Percentiles rank a stretch among this genome's conserved stretches.
phyloP scores from a whole-genome alignment of 257 asterid species.

The Marsdenia floribunda region DNA sequence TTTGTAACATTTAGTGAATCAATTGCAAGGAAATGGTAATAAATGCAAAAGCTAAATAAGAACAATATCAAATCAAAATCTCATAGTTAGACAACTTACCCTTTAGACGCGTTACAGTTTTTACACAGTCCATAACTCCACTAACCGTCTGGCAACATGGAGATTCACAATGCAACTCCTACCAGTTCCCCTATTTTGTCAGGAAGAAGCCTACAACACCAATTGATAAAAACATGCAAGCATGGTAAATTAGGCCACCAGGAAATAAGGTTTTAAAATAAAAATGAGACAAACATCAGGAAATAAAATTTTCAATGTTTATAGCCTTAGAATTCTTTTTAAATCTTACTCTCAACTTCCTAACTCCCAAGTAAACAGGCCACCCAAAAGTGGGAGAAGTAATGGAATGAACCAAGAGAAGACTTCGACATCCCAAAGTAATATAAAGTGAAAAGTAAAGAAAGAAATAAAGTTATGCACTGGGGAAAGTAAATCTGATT shows the following conservation, averaged over 20 bases:
- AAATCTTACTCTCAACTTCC: not conserved
- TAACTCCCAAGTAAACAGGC: not conserved
- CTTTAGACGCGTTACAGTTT: slow-evolving; percentile 13
- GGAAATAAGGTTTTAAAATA: not conserved
- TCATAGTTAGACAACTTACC: slow-evolving; percentile 7
- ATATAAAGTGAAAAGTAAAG: not conserved
- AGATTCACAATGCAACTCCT: not conserved
- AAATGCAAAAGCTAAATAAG: not conserved
- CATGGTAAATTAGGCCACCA: not conserved
- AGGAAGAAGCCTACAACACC: slow-evolving; percentile 4
- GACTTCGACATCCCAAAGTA: not conserved
- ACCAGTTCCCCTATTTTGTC: not conserved
- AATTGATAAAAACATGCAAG: not conserved
- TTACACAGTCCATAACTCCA: slow-evolving; percentile 15
- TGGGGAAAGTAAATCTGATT: not conserved
- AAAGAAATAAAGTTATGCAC: not conserved
- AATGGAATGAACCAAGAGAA: not conserved
- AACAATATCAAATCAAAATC: not conserved
- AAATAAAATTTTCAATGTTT: not conserved
- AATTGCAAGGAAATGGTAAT: too few relatives aligned
- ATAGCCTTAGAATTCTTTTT: not conserved
- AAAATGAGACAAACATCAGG: not conserved
- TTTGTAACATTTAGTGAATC: not conserved
- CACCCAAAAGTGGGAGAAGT: not conserved
- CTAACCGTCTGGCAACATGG: slow-evolving; percentile 13